Evolutionary conservation across 2,329 filamentous ascomycete genomes (phyloP).

Genomic region (Cercospora janseana): DNA sequence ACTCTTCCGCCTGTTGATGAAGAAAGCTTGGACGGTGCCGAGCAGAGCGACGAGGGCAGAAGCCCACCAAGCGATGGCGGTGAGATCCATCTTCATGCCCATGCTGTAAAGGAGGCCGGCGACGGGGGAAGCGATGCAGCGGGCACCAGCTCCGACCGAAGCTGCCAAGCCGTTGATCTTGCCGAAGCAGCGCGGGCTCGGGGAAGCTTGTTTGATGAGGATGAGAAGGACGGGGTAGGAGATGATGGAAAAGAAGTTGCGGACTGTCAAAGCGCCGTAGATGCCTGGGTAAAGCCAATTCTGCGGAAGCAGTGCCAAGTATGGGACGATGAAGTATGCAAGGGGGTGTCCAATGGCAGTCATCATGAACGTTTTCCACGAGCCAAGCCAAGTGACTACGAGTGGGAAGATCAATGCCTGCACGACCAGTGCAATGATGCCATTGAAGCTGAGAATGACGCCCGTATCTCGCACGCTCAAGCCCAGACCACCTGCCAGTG

Average conservation of each 20-base stretch:
- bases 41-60: constrained; percentile 56
- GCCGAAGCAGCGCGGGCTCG: constrained; percentile 60
- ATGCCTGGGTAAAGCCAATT: constrained; percentile 59
- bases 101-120: constrained; percentile 66
- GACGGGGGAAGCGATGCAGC: constrained; percentile 67
- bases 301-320: constrained; percentile 59
- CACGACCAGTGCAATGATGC: constrained; percentile 68
- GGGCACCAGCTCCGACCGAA: constrained; percentile 66
- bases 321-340: constrained; percentile 68
- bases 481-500: constrained; percentile 61
- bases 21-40: constrained; percentile 57
- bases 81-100: constrained; percentile 57
- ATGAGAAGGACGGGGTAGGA: constrained; percentile 68
- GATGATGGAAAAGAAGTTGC: constrained; percentile 67
- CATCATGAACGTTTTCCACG: constrained; percentile 65
- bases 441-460: constrained; percentile 67
- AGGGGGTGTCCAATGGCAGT: constrained; percentile 66
- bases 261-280: constrained; percentile 63
- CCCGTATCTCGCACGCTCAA: constrained; percentile 66
- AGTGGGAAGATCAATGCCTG: constrained; percentile 70
- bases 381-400: constrained; percentile 61
- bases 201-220: constrained; percentile 69
- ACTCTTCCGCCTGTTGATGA: constrained; percentile 48
- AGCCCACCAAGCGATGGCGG: constrained; percentile 63
- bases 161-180: constrained; percentile 72